Evolutionary conservation across 148 eudicot genomes (phyloP).

Genomic region (Nepenthes mirabilis): DNA sequence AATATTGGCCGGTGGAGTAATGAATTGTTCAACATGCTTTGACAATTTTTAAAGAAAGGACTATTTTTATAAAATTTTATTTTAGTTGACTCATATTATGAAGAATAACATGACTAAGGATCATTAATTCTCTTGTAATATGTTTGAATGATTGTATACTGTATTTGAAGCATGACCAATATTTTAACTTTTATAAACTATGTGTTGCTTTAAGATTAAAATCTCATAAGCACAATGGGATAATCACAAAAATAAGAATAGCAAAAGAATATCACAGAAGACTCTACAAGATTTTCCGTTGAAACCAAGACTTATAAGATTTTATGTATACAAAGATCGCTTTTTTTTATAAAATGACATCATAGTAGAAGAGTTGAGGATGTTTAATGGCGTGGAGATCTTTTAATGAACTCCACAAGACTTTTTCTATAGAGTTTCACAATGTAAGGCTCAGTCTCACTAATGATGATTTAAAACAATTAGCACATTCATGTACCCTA

Average conservation of each 20-base stretch:
- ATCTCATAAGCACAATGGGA: too few relatives aligned
- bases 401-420: too few relatives aligned
- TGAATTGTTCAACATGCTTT: too few relatives aligned
- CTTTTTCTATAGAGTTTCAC: too few relatives aligned
- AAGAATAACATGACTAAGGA: not conserved
- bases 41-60: too few relatives aligned
- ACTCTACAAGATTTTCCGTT: too few relatives aligned
- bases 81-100: not conserved
- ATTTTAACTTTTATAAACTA: not conserved
- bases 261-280: too few relatives aligned
- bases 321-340: not conserved
- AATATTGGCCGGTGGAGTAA: too few relatives aligned
- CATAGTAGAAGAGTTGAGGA: not conserved
- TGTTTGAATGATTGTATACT: not conserved
- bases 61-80: not conserved
- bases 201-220: slow-evolving; percentile 12
- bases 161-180: not conserved
- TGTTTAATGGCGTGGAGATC: not conserved
- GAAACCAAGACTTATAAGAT: too few relatives aligned
- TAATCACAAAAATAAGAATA: too few relatives aligned
- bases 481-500: not conserved
- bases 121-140: not conserved
- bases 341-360: not conserved
- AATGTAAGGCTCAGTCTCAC: not conserved
- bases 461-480: not conserved